Evolutionary conservation across 2,329 filamentous ascomycete genomes (phyloP).

Genomic region (Penicillium capsulatum): DNA sequence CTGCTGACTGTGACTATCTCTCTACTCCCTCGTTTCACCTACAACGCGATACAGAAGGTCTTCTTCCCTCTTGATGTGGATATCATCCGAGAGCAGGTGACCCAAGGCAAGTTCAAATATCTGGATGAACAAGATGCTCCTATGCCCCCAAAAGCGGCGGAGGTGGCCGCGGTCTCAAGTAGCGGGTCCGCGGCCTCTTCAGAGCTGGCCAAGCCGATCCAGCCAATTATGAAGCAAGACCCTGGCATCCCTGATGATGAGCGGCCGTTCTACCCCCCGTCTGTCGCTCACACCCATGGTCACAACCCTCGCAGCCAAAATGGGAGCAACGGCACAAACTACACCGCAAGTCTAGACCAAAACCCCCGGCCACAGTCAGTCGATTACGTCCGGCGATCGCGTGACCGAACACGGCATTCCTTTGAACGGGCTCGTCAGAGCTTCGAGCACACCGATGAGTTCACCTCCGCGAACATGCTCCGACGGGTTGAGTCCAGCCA

Average conservation of each 20-base stretch:
- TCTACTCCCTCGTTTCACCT: slow-evolving; percentile 78
- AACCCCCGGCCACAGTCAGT: slow-evolving; percentile 56
- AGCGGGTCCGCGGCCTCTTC: slow-evolving; percentile 40
- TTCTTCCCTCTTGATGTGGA: slow-evolving; percentile 92
- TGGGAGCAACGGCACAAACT: slow-evolving; percentile 90
- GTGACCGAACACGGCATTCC: slow-evolving; percentile 77
- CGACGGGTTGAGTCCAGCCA: slow-evolving; percentile 72
- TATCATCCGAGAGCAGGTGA: slow-evolving; percentile 89
- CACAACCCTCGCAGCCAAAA: slow-evolving; percentile 82
- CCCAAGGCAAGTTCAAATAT: slow-evolving; percentile 74
- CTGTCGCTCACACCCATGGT: slow-evolving; percentile 72
- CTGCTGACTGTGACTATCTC: slow-evolving; percentile 76
- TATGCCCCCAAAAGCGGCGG: slow-evolving; percentile 45
- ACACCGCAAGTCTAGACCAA: slow-evolving; percentile 56
- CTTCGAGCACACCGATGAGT: slow-evolving; percentile 84
- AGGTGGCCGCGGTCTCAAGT: slow-evolving; percentile 38
- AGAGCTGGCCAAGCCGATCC: slow-evolving; percentile 47
- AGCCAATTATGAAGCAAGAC: slow-evolving; percentile 56
- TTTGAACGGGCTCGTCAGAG: slow-evolving; percentile 81
- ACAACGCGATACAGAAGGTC: slow-evolving; percentile 88
- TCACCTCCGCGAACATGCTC: slow-evolving; percentile 82
- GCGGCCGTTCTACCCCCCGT: slow-evolving; percentile 89
- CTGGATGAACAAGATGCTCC: slow-evolving; percentile 56
- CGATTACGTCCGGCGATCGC: slow-evolving; percentile 64
- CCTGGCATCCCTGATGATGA: slow-evolving; percentile 77